Base-by-base conservation (phyloP, 805 yeast genomes). In the Kodamaea nitidulidarum region DNA sequence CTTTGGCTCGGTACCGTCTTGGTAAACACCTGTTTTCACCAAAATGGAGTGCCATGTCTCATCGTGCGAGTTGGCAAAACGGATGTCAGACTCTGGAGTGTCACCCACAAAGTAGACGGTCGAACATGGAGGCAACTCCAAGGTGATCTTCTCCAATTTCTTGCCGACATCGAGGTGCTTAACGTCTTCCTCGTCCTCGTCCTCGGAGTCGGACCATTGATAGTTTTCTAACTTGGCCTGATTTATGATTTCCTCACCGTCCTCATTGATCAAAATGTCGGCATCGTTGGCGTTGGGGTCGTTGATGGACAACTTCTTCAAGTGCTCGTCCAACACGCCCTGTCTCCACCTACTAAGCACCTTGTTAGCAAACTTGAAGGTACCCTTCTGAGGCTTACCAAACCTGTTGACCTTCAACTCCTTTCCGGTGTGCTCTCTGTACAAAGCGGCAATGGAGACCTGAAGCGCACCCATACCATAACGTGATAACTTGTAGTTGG, bases 401-500 rank as follows among this genome's bases (percentile, higher is more conserved):
- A 85, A 88, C 55, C 95, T 70, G 37, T 84, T 84, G 33, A 84
- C 90, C 54, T 80, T 78, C 50, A 88, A 70, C 50, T 84, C 90
- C 47, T 72, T 74, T 42, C 95, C 95, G 2, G 96, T 86, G 54
- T 83, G 88, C 52, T 86, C 95, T 57, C 81, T 76, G 63, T 80
- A 88, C 42, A 88, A 69, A 0, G 95, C 93, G 40, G 90, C 88
- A 54, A 87, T 80, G 15, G 95, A 83, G 28, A 85, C 88, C 60
- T 87, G 95, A 47, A 88, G 70, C 3, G 96, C 96, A 43, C 96
- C 96, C 95, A 88, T 88, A 45, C 96, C 96, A 56, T 88, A 86
- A 57, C 96, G 73, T 12, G 88, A 78, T 45, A 84, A 69, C 50
- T 77, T 78, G 57, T 84, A 87, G 61, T 87, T 84, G 3, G 96